Conservation (phyloP, 2,329 filamentous ascomycete species). For the Cladophialophora immunda region DNA sequence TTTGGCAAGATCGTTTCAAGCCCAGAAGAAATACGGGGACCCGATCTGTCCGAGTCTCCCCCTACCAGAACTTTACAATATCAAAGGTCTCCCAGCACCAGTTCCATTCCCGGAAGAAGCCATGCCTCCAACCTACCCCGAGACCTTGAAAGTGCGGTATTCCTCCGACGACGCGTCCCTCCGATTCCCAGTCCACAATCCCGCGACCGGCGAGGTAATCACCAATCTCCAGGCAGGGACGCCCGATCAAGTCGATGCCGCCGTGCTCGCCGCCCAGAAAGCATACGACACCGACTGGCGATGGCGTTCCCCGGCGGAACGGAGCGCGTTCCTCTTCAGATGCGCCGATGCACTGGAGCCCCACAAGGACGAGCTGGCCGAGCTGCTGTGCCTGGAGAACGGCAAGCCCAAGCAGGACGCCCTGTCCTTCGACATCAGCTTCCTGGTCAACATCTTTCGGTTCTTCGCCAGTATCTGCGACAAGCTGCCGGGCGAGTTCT, state of each 20-base stretch:
- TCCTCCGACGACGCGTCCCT: conserved; percentile 21
- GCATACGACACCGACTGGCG: conserved; percentile 31
- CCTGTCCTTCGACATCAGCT: conserved; percentile 34
- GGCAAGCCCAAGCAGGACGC: conserved; percentile 41
- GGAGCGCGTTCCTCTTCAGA: conserved; percentile 21
- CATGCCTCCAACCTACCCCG: conserved; percentile 13
- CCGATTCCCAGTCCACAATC: conserved; percentile 32
- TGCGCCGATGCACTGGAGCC: conserved; percentile 26
- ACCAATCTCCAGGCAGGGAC: conserved; percentile 23
- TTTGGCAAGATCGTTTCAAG: not conserved
- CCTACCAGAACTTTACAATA: not conserved
- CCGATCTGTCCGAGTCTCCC: not conserved
- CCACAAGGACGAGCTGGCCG: conserved; percentile 40
- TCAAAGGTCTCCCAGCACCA: not conserved
- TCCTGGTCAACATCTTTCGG: conserved; percentile 38
- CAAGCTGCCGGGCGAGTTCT: conserved; percentile 27
- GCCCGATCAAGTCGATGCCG: conserved; percentile 20
- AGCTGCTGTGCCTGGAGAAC: conserved; percentile 41
- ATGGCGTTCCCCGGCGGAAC: conserved; percentile 20
- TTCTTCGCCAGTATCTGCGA: conserved; percentile 41
- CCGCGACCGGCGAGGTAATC: conserved; percentile 32
- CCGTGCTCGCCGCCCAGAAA: conserved; percentile 23
- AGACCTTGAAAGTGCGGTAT: conserved; percentile 12
- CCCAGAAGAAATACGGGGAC: not conserved
- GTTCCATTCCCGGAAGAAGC: not conserved